Evolutionary conservation across 164 flowering plant species (phyloP).

Genomic region (Cinnamomum micranthum): DNA sequence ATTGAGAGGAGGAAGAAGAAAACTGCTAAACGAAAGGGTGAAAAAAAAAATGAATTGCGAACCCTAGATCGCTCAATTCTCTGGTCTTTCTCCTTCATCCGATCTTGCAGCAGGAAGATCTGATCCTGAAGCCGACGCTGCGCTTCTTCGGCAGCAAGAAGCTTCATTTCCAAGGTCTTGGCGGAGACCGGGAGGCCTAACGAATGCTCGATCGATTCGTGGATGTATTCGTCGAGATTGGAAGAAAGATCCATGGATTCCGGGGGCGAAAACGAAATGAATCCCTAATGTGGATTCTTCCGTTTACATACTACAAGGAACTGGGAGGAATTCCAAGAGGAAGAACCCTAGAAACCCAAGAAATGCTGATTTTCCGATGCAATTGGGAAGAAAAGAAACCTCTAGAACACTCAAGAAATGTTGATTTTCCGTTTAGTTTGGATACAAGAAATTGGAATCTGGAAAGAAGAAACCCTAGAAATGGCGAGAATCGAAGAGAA

Average conservation of each 20-base stretch:
- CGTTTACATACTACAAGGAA: no score
- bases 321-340: neutral
- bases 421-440: no score
- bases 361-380: no score
- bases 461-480: no score
- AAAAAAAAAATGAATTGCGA: slow-evolving; percentile 2
- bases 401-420: no score
- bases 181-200: slow-evolving; percentile 69
- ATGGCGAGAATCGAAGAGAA: no score
- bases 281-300: neutral
- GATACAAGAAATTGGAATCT: no score
- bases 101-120: slow-evolving; percentile 34
- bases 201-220: slow-evolving; percentile 52
- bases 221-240: slow-evolving; percentile 62
- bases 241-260: slow-evolving; percentile 49
- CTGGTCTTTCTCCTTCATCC: slow-evolving; percentile 58
- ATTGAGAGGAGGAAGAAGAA: neutral
- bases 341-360: neutral
- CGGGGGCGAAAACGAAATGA: neutral
- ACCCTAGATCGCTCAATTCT: slow-evolving; percentile 65
- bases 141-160: slow-evolving; percentile 50
- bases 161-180: slow-evolving; percentile 45
- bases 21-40: neutral
- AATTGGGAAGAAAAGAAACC: no score
- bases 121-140: slow-evolving; percentile 45